Evolutionary conservation across 2,329 filamentous ascomycete species (phyloP).

Genomic region (Colletotrichum cordylinicola): DNA sequence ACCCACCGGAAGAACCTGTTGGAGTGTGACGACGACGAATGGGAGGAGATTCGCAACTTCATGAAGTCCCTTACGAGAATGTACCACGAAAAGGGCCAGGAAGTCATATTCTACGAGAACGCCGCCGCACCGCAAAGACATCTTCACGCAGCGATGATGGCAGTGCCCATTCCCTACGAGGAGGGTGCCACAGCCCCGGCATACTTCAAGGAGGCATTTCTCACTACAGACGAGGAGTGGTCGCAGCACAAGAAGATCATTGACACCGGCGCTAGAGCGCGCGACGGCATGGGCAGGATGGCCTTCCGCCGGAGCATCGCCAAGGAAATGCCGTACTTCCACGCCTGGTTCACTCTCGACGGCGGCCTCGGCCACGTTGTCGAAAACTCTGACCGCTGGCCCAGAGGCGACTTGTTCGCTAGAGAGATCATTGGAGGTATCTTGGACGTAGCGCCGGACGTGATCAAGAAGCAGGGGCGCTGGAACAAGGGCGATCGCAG

Average conservation of each 20-base stretch:
- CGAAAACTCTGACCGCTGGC: constrained; percentile 86
- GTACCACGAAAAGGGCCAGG: constrained; percentile 91
- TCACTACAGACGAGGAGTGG: constrained; percentile 91
- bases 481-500: constrained; percentile 77
- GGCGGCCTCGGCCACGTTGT: constrained; percentile 93
- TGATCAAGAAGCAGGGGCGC: constrained; percentile 88
- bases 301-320: constrained; percentile 85
- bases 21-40: constrained; percentile 99
- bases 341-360: constrained; percentile 93
- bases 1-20: constrained; percentile 87
- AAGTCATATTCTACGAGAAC: constrained; percentile 98
- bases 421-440: constrained; percentile 92
- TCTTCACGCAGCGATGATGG: constrained; percentile 84
- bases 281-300: constrained; percentile 74
- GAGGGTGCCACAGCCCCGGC: constrained; percentile 92
- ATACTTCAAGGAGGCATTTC: constrained; percentile 94
- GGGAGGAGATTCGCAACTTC: constrained; percentile 98
- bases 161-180: constrained; percentile 86
- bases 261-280: constrained; percentile 74
- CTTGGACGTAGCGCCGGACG: constrained; percentile 79
- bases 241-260: constrained; percentile 94
- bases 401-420: constrained; percentile 89
- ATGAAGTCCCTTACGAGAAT: constrained; percentile 96
- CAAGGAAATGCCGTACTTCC: constrained; percentile 98
- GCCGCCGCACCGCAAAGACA: constrained; percentile 81